Percentiles rank a stretch among this genome's conserved stretches.
Conservation (phyloP, 2,329 filamentous ascomycete species). For the Ceratocystis smalleyi region DNA sequence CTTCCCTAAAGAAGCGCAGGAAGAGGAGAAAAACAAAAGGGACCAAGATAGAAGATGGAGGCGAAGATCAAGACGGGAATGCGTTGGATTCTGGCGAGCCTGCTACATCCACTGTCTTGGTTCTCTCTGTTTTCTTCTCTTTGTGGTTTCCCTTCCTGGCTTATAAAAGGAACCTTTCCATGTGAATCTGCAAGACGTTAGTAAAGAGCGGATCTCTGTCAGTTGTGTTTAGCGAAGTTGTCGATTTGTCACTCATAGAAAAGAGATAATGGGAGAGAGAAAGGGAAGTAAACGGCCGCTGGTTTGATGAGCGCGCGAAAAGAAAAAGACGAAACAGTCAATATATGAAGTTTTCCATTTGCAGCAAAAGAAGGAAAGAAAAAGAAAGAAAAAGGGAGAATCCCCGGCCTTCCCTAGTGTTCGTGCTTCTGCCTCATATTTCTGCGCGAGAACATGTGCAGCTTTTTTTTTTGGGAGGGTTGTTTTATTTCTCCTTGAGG, state of each 20-base stretch:
- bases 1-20: neutral
- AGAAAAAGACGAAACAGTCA: neutral
- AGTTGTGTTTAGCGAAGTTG: neutral
- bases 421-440: neutral
- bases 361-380: slow-evolving; percentile 3
- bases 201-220: neutral
- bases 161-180: neutral
- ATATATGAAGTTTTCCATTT: slow-evolving; percentile 4
- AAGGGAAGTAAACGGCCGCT: neutral
- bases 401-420: neutral
- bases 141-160: neutral
- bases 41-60: neutral
- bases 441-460: neutral
- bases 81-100: neutral
- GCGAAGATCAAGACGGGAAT: neutral
- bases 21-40: neutral
- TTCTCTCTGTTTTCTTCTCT: neutral
- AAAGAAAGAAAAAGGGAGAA: neutral
- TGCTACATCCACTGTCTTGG: neutral
- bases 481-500: neutral
- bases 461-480: neutral
- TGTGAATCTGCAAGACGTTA: neutral
- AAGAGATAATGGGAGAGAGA: neutral
- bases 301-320: neutral
- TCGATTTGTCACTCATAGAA: neutral